phyloP scores from a whole-genome alignment of 129 eudicot genomes.

The Flaveria robusta region DNA sequence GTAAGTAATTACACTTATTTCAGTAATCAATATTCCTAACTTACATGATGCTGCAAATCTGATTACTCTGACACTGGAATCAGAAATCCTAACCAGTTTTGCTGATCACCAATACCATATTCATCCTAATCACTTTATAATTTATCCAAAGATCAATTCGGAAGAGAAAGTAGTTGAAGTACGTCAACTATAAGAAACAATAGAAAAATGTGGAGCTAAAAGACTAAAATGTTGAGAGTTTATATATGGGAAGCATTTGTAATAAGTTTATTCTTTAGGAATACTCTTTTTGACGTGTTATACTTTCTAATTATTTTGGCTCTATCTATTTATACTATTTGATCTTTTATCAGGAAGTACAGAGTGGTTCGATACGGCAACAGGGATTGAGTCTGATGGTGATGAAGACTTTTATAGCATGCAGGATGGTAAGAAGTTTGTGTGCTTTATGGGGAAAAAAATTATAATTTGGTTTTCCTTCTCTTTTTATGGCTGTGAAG shows the following conservation, averaged over 20 bases:
- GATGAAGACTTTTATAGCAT: slow-evolving; percentile 82
- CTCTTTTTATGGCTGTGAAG: neutral
- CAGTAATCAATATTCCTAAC: neutral
- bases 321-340: slow-evolving; percentile 9
- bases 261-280: neutral
- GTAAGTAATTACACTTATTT: neutral
- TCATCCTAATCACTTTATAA: neutral
- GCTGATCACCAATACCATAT: neutral
- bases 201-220: neutral
- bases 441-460: neutral
- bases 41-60: neutral
- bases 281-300: neutral
- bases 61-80: neutral
- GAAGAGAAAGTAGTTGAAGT: slow-evolving; percentile 2
- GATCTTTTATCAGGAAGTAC: slow-evolving; percentile 53
- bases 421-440: slow-evolving; percentile 56
- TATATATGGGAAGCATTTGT: neutral
- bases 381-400: slow-evolving; percentile 64
- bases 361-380: slow-evolving; percentile 74
- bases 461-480: neutral
- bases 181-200: neutral
- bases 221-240: neutral
- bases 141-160: slow-evolving; percentile 1
- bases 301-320: neutral
- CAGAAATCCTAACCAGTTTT: slow-evolving; percentile 2